Conservation (phyloP, 192 early-diverging fungal genomes). For the Umbelopsis sp. region DNA sequence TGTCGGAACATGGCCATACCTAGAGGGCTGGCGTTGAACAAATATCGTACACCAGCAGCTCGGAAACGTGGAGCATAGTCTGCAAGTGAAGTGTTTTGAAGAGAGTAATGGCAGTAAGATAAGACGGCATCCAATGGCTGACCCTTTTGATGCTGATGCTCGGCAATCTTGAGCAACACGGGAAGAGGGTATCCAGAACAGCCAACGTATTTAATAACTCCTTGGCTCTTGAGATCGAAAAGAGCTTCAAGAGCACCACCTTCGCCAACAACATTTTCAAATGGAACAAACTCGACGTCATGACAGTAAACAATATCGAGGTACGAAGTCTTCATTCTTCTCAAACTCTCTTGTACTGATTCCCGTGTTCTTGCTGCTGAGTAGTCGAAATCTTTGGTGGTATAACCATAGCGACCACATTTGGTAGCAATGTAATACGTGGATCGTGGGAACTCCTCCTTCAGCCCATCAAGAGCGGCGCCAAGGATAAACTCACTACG, state of each 20-base stretch:
- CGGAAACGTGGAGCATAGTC: slow-evolving; percentile 56
- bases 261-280: slow-evolving; percentile 50
- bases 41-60: slow-evolving; percentile 52
- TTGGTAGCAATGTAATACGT: slow-evolving; percentile 73
- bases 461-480: slow-evolving; percentile 50
- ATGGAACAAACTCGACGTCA: slow-evolving; percentile 77
- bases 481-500: slow-evolving; percentile 69
- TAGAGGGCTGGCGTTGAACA: slow-evolving; percentile 71
- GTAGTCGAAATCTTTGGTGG: slow-evolving; percentile 66
- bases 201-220: slow-evolving; percentile 66
- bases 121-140: slow-evolving; percentile 64
- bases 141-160: slow-evolving; percentile 52
- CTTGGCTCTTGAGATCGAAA: slow-evolving; percentile 56
- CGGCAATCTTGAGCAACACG: slow-evolving; percentile 58
- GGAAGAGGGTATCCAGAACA: slow-evolving; percentile 71
- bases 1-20: slow-evolving; percentile 70
- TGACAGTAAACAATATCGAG: slow-evolving; percentile 73
- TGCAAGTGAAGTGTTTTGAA: slow-evolving; percentile 60
- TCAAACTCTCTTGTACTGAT: slow-evolving; percentile 64
- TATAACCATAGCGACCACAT: slow-evolving; percentile 71
- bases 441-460: slow-evolving; percentile 58
- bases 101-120: slow-evolving; percentile 71
- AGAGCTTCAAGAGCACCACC: slow-evolving; percentile 48
- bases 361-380: slow-evolving; percentile 45
- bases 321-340: slow-evolving; percentile 61